phyloP scores from a whole-genome alignment of 768 basidiomycete genomes.

The Ephemerocybe angulata region DNA sequence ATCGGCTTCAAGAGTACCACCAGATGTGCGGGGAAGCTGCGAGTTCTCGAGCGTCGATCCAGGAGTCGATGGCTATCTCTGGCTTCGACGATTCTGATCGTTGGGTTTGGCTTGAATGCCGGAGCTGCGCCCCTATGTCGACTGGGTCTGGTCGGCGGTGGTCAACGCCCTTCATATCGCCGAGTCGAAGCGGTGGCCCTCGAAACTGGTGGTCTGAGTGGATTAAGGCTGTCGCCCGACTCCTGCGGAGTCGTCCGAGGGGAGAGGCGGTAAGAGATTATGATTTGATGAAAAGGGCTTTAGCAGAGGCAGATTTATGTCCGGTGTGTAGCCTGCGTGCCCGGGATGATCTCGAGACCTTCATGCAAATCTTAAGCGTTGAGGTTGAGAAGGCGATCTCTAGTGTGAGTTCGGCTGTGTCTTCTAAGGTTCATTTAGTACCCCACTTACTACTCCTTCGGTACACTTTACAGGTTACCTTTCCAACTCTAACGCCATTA shows the following conservation, averaged over 20 bases:
- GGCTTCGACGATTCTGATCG: constrained; percentile 26
- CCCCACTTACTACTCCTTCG: too few species aligned
- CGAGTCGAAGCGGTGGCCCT: constrained; percentile 15
- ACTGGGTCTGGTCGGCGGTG: constrained; percentile 10
- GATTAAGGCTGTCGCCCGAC: constrained; percentile 27
- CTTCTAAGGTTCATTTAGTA: too few species aligned
- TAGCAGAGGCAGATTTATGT: constrained; percentile 23
- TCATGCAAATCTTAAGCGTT: constrained; percentile 28
- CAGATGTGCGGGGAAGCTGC: constrained; percentile 35
- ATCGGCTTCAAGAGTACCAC: constrained; percentile 41
- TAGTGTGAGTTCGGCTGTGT: constrained; percentile 25
- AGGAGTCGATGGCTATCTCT: constrained; percentile 19
- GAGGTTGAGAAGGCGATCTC: constrained; percentile 31
- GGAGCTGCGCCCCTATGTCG: constrained; percentile 19
- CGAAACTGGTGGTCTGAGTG: constrained; percentile 33
- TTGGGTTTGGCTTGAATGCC: constrained; percentile 32
- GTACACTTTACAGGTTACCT: neutral
- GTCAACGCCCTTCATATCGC: neutral
- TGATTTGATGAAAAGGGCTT: constrained; percentile 25
- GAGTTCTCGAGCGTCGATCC: constrained; percentile 22
- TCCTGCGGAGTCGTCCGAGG: constrained; percentile 29
- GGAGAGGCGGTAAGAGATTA: constrained; percentile 31
- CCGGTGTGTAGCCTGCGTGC: constrained; percentile 22
- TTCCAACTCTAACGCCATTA: neutral
- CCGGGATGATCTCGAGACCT: constrained; percentile 27